Percentiles rank a stretch among this genome's conserved stretches.
These are phyloP conservation scores for Astragalus glycyphyllos DNA, from an alignment of 306 rosid species.

Conservation along the genomic window DNA sequence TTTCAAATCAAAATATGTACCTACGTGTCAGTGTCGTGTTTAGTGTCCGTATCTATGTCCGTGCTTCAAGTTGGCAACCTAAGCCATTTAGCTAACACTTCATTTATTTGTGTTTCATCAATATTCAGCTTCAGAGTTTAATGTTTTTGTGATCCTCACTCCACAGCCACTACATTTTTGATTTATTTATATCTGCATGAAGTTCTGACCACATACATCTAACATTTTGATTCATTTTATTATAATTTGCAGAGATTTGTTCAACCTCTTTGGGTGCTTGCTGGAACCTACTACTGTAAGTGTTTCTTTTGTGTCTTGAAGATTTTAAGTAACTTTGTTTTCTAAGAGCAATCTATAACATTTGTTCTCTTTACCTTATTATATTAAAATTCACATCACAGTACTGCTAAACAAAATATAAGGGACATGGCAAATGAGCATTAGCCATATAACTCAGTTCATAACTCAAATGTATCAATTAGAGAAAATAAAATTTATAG, in stretches of 20 bases:
- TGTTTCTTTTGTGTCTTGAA: slow-evolving; percentile 20
- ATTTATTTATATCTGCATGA: background rate
- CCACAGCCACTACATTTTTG: background rate
- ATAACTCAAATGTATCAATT: background rate
- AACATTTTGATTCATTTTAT: slow-evolving; percentile 34
- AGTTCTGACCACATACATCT: background rate
- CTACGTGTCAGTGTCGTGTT: too few species aligned
- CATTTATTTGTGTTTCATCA: background rate
- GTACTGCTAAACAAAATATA: background rate
- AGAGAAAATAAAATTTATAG: background rate
- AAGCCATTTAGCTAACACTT: background rate
- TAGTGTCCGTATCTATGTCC: too few species aligned
- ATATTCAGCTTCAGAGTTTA: background rate
- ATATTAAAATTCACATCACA: background rate
- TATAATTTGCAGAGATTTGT: slow-evolving; percentile 70
- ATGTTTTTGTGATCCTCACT: background rate
- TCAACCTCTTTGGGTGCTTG: slow-evolving; percentile 69
- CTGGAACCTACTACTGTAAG: slow-evolving; percentile 83
- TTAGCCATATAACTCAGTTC: slow-evolving; percentile 5
- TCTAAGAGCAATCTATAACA: slow-evolving; percentile 9
- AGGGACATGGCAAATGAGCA: background rate
- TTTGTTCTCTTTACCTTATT: slow-evolving; percentile 18
- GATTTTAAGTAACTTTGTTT: background rate
- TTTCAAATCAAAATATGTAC: too few species aligned
- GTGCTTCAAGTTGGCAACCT: too few species aligned